A percentile compares a stretch with the other conserved stretches of the same genome.
Conservation (phyloP, 148 eudicot species). For the Salicornia ramosissima region DNA sequence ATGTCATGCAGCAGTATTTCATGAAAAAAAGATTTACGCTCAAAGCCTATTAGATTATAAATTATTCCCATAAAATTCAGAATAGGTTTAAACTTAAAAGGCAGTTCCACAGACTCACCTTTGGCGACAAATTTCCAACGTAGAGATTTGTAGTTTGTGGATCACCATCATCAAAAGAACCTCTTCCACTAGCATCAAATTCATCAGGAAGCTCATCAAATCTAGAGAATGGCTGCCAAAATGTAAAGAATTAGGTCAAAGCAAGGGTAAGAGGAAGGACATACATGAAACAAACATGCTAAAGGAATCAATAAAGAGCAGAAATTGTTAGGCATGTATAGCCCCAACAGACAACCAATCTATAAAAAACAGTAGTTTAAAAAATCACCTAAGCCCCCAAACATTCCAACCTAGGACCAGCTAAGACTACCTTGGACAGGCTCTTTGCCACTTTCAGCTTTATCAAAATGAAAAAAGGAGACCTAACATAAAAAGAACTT, state of each 20-base stretch:
- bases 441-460: too few species aligned
- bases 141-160: constrained; percentile 96
- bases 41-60: not conserved
- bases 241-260: not conserved
- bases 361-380: not conserved
- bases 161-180: constrained; percentile 98
- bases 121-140: constrained; percentile 94
- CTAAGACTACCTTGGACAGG: not conserved
- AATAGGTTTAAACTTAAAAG: not conserved
- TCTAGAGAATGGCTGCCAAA: constrained; percentile 61
- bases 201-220: constrained; percentile 94
- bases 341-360: not conserved
- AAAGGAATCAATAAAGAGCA: too few species aligned
- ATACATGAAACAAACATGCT: not conserved
- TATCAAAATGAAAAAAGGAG: not conserved
- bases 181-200: constrained; percentile 85
- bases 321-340: not conserved
- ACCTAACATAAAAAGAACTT: not conserved
- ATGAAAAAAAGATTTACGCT: not conserved
- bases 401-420: not conserved
- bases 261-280: not conserved
- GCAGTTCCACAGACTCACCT: constrained; percentile 42
- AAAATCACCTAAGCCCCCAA: too few species aligned
- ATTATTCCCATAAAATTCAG: not conserved
- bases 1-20: constrained; percentile 9